Percentiles rank a stretch among this genome's conserved stretches.
phyloP scores from a whole-genome alignment of 108 stramenopile genomes.

The Parietichytrium sp. region DNA sequence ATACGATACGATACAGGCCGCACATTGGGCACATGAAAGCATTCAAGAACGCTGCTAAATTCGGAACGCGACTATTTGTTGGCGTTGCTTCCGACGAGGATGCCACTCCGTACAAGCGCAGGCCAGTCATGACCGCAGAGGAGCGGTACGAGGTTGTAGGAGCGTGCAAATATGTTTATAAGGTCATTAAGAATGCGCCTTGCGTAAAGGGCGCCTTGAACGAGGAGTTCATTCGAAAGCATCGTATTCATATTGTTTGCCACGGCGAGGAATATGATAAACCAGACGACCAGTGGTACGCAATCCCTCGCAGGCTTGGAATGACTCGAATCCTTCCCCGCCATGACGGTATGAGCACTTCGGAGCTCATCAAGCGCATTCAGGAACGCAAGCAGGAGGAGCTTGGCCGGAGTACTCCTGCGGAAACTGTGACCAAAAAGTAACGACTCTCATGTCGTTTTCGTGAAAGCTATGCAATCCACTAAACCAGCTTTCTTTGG shows the following conservation, averaged over 20 bases:
- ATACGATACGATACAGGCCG: no score
- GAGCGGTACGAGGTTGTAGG: slow-evolving; percentile 86
- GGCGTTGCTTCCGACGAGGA: slow-evolving; percentile 84
- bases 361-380: slow-evolving; percentile 19
- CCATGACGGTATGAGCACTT: slow-evolving; percentile 10
- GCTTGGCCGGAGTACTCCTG: neutral
- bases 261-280: slow-evolving; percentile 76
- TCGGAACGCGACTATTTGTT: slow-evolving; percentile 80
- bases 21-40: slow-evolving; percentile 80
- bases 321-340: slow-evolving; percentile 29
- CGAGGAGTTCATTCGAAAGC: slow-evolving; percentile 75
- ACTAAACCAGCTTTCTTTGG: no score
- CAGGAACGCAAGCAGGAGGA: neutral
- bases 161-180: slow-evolving; percentile 83
- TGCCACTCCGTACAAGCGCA: slow-evolving; percentile 77
- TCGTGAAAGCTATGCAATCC: no score
- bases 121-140: slow-evolving; percentile 77
- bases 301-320: slow-evolving; percentile 18
- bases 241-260: slow-evolving; percentile 84
- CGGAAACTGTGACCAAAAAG: neutral
- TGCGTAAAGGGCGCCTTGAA: slow-evolving; percentile 74
- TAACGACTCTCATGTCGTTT: neutral
- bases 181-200: slow-evolving; percentile 80
- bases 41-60: slow-evolving; percentile 75
- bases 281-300: slow-evolving; percentile 19